Base-by-base conservation (phyloP, 495 filamentous ascomycete genomes). In the Penicillium crystallinum region DNA sequence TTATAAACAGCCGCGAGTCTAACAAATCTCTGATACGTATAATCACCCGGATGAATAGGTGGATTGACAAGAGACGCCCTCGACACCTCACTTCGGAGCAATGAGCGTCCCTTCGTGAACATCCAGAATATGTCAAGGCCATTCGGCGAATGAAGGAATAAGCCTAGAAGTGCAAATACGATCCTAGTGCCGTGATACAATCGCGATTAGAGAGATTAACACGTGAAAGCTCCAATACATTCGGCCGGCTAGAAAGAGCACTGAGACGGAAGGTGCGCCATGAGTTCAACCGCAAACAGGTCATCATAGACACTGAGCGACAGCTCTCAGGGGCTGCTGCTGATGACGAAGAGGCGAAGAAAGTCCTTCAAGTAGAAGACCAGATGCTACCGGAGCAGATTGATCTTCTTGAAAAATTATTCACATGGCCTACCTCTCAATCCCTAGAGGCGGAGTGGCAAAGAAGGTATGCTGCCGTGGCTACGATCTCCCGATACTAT, bases 11-110 rank as follows among this genome's bases (percentile, higher is more conserved):
- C 53, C 58, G 47, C 21, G 45, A 62, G 39, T 59, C 69, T 18
- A 55, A 72, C 23, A 56, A 52, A 23, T 23, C 46, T 11, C 40
- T 73, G 27, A 70, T 70, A 53, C 55, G 52, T 19, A 59, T 63
- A 6, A 55, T 68, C 41, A 71, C 55, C 49, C 56, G 57, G 29
- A 74, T 72, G 49, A 64, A 59, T 37, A 52, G 67, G 19, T 73
- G 56, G 67, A 67, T 73, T 40, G 56, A 72, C 55, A 64, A 41
- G 39, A 51, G 64, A 42, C 62, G 66, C 3, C 67, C 64, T 50
- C 57, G 59, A 55, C 49, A 67, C 12, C 59, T 72, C 3, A 71
- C 47, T 37, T 18, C 14, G 5, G 44, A 66, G 53, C 44, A 69
- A 44, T 34, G 53, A 49, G 54, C 54, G n/a, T 69, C 61, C 12